Base-by-base conservation (phyloP, 805 yeast genomes). In the Candida ulmi region DNA sequence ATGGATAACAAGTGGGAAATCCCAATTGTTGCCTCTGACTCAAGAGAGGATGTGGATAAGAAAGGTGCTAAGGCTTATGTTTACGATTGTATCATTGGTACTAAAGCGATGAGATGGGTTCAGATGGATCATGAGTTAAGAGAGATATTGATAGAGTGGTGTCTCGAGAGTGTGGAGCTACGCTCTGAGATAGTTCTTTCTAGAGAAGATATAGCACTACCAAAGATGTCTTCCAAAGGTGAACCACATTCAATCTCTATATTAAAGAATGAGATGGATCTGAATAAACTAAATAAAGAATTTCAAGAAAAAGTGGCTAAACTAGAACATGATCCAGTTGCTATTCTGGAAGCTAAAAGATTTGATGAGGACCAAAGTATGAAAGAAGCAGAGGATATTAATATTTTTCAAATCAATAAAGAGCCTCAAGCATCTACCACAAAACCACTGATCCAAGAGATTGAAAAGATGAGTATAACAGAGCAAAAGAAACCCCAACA, bases 1-100 rank as follows among this genome's bases (percentile, higher is more conserved):
- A 74, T 80, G 60, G 77, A 76, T 28, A 80, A 80, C 51, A 69
- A 82, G 52, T 88, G 96, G 95, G 88, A 83, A 43, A 81, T 88
- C 2, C 96, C 96, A 1, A 76, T 90, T 2, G 72, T 84, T 2
- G 77, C 86, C 0, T 78, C 91, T 0, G 67, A 71, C 0, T 74
- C 72, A 35, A 54, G 80, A 11, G 49, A 50, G 8, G 82, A 73
- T 33, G 55, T 44, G 12, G 96, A 90, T 57, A 88, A 88, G 54
- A 77, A 77, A 50, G 95, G 95, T 1, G 59, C 63, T 3, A 58
- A 65, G 13, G 76, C 88, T 32, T 62, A 72, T 32, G 88, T 86
- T 2, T 77, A 77, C 51, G 96, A 88, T 58, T 88, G 96, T 59
- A 79, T 90, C 35, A 73, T 88, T 42, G 79, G 86, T 54, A 69